Evolutionary conservation across 2,329 filamentous ascomycete species (phyloP).

Genomic region (Diaporthe humulicola): DNA sequence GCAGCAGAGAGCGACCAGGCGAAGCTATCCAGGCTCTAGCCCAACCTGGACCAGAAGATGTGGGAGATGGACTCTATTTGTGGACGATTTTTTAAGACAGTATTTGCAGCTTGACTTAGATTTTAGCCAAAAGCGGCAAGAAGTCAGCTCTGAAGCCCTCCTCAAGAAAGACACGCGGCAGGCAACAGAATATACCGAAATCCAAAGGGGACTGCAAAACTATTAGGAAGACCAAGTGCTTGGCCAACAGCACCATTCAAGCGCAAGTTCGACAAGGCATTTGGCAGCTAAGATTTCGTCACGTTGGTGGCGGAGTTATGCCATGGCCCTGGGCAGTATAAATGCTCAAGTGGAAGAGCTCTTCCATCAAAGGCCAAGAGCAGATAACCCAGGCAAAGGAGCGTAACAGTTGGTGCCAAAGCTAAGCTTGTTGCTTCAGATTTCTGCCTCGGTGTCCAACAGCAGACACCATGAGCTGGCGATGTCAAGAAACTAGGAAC

Average conservation of each 20-base stretch:
- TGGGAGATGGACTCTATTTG: not conserved
- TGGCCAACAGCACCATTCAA: constrained; percentile 79
- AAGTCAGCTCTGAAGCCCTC: not conserved
- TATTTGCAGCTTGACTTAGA: not conserved
- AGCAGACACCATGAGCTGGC: not conserved
- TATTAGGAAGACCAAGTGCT: not conserved
- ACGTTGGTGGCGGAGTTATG: no score
- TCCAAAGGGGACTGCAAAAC: constrained; percentile 82
- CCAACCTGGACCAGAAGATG: no score
- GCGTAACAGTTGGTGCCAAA: constrained; percentile 67
- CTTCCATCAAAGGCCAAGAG: not conserved
- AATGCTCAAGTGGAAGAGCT: constrained; percentile 48
- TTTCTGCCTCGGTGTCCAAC: constrained; percentile 55
- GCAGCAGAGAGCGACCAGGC: not conserved
- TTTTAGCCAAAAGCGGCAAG: not conserved
- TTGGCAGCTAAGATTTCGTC: constrained; percentile 78
- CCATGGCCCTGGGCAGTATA: constrained; percentile 59
- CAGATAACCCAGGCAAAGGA: not conserved
- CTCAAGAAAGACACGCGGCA: not conserved
- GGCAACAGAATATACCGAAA: constrained; percentile 57
- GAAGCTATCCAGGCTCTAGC: not conserved
- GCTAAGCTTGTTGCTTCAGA: constrained; percentile 72
- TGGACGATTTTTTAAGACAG: not conserved
- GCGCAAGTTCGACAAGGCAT: constrained; percentile 86
- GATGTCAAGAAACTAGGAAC: not conserved